Conservation (phyloP, 192 early-diverging fungal species). For the Coemansia biformis region DNA sequence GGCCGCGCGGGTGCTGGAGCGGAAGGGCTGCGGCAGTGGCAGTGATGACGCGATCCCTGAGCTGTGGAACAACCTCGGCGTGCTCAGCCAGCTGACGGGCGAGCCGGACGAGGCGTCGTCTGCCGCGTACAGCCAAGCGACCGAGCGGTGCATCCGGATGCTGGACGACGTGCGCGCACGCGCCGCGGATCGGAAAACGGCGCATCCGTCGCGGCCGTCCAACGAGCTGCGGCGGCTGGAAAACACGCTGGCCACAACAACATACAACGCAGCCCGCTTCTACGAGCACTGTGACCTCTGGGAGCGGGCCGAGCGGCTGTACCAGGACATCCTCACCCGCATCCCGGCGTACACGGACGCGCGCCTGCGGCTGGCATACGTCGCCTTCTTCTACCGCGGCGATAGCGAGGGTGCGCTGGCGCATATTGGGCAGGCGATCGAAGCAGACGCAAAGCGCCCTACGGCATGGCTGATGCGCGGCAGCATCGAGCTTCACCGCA, state of each 20-base stretch:
- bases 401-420: slow-evolving; percentile 58
- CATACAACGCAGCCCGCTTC: slow-evolving; percentile 73
- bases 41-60: slow-evolving; percentile 49
- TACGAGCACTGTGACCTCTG: slow-evolving; percentile 57
- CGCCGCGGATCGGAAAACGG: background rate
- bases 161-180: slow-evolving; percentile 10
- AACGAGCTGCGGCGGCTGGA: slow-evolving; percentile 28
- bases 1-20: slow-evolving; percentile 23
- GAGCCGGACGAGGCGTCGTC: slow-evolving; percentile 14
- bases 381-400: slow-evolving; percentile 52
- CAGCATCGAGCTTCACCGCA: slow-evolving; percentile 55
- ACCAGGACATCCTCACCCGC: slow-evolving; percentile 55
- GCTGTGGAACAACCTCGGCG: slow-evolving; percentile 87
- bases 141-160: slow-evolving; percentile 5
- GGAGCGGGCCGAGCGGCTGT: slow-evolving; percentile 59
- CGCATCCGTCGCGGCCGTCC: background rate
- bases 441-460: slow-evolving; percentile 56
- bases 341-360: slow-evolving; percentile 78
- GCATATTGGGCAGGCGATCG: slow-evolving; percentile 58
- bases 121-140: slow-evolving; percentile 12
- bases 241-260: slow-evolving; percentile 51
- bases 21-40: background rate
- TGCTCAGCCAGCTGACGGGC: slow-evolving; percentile 61
- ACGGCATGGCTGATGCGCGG: slow-evolving; percentile 72
- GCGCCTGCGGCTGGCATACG: slow-evolving; percentile 68